Base-by-base conservation (phyloP, 768 basidiomycete species). In the Hortiboletus flavorubellus region DNA sequence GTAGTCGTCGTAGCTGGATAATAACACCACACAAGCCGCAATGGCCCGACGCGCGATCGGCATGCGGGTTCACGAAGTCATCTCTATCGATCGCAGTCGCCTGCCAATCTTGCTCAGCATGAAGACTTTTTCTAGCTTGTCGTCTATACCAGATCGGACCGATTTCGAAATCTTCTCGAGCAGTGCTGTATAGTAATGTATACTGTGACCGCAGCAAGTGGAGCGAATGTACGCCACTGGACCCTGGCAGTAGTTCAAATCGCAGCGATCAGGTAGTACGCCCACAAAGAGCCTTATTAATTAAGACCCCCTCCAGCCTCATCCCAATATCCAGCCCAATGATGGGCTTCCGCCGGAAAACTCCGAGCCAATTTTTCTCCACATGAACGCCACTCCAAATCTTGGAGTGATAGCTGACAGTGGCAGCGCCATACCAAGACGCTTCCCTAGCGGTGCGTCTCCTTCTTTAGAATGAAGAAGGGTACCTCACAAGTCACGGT, bases 1-100 rank as follows among this genome's bases (percentile, higher is more conserved):
- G 16, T 51, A 12, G 54, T 46, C 39, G 57, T 56, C 53, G 59
- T 60, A 40, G 45, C 39, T 15, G 8, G 57, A 37, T 34, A 14
- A 37, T 29, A 31, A 43, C 12, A 33, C 45, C 10, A 35, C 29
- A 8, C 6, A 31, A n/a, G 21, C 54, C 48, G 54, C 30, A 8
- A 49, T 37, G 37, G 18, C 18, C 48, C 54, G 54, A 49, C 21
- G 15, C n/a, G 35, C 40, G 34, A 26, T 40, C 44, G 9, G 43
- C 29, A 11, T 26, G 8, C 49, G 18, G 26, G 16, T 44, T 6
- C 11, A 37, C 34, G 26, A 53, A 37, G 26, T 18, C 8, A 46
- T 34, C 42, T 23, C 26, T 34, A 58, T 41, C 47, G 29, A 51
- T 58, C 37, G 23, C 16, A 23, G n/a, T n/a, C 5, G 14, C 26